Evolutionary conservation across 306 rosid genomes (phyloP), one percentile per base, ranked within the genome.

Genomic region (Cucurbita moschata): DNA sequence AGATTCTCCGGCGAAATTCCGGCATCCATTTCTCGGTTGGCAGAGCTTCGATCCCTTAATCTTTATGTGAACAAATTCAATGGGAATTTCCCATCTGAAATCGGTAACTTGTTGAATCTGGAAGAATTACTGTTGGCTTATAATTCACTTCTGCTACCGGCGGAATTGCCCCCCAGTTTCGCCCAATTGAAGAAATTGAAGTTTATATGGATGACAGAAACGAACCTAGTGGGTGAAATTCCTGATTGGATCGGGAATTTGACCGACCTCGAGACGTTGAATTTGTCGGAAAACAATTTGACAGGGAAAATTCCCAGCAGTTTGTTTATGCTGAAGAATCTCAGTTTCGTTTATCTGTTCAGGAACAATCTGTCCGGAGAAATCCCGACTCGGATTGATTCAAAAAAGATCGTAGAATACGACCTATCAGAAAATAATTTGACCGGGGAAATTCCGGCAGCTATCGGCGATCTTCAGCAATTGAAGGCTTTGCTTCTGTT

Each of bases 1-100:
- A 59, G 75, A 71, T 87, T 92, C 64, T 10, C 73, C 19, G 94
- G 89, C 0, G 86, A 85, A 14, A 81, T 92, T 21, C 97, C 97
- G 12, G 40, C 72, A 0, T 77, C 87, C 1, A 76, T 87, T 54
- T 91, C 94, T 60, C 67, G 65, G 23, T 61, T 92, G 3, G 53
- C 75, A 16, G 81, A 83, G 16, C 82, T 92, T 3, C 84, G 64
- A 30, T 3, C 0, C 49, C 86, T 92, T 79, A 10, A 18, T 11
- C 78, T 92, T 5, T 50, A 14, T 10, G 1, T 0, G 51, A 79
- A 78, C 71, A 10, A 9, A 7, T 76, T 89, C 40, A 75, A 83
- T 52, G 97, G 90, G 61, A 79, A 85, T 4, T 60, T 77, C 35
- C 87, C 88, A 6, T 80, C 79, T 39, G 88, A 87, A 74, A 89